Base-by-base conservation (phyloP, 306 rosid species). In the Fragaria iinumae region DNA sequence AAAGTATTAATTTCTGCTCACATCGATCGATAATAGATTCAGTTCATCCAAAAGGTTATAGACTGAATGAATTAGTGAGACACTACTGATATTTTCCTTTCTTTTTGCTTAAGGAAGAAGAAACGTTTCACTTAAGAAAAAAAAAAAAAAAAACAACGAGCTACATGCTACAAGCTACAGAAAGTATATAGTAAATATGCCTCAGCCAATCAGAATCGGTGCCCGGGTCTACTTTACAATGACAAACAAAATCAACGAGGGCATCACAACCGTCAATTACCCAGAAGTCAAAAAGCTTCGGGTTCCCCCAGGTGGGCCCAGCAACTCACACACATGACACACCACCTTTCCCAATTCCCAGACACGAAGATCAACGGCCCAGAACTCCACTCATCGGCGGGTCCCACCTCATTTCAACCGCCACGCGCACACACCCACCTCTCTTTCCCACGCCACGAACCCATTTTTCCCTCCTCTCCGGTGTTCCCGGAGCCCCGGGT, bases 381-480 rank as follows among this genome's bases (percentile, higher is more conserved):
- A 6, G 4, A 45, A 12, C 4, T 11, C 17, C 17, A 57, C 4
- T 4, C 60, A 8, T 7, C 11, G 12, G 23, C 6, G 21, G 53
- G 53, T 13, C 53, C 20, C 18, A 6, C 0, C 23, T 52, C 8
- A 10, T 41, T 27, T 6, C 27, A 53, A 38, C 14, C 13, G 36
- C 56, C 67, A 55, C 53, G 41, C 45, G 63, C 68, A 23, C 76
- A 29, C 79, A 12, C 71, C 67, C 29, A 73, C 18, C 72, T 8
- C 71, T 44, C 17, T 48, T 3, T 9, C 48, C 3, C 14, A 11
- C 7, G 62, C 44, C 79, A 76, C 83, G 29, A 13, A 27, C 48
- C 77, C 82, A 10, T 6, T 21, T 21, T 64, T 52, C 60, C 74
- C 81, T 70, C 48, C 67, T 72, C 71, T 27, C 80, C 85, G 82